These are phyloP conservation scores for Pisolithus albus DNA, from an alignment of 768 basidiomycete species.

Conservation along the genomic window DNA sequence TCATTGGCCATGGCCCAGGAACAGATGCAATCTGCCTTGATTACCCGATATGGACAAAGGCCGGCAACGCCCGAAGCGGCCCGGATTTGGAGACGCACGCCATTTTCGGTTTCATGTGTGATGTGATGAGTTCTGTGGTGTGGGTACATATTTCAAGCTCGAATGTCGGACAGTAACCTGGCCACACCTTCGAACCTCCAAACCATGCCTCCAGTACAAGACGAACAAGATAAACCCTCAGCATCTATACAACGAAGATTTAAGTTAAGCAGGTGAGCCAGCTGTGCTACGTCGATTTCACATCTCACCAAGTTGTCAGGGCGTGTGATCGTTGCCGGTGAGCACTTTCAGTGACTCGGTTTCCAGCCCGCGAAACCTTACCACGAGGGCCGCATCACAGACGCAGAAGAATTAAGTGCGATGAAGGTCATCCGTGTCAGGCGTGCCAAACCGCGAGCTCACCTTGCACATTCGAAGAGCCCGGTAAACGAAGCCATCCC, in stretches of 20 bases:
- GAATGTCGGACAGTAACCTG: neutral
- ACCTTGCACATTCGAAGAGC: conserved; percentile 81
- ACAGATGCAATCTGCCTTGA: conserved; percentile 10
- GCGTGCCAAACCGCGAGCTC: conserved; percentile 80
- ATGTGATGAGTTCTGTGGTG: conserved; percentile 9
- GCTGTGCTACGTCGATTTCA: conserved; percentile 1
- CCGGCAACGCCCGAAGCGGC: conserved; percentile 24
- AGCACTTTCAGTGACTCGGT: conserved; percentile 24
- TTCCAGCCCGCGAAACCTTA: neutral
- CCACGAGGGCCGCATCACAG: conserved; percentile 28
- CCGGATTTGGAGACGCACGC: conserved; percentile 11
- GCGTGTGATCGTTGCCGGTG: conserved; percentile 90
- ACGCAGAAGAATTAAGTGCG: conserved; percentile 79
- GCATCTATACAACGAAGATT: conserved; percentile 63
- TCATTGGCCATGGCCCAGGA: conserved; percentile 10
- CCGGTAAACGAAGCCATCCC: conserved; percentile 77
- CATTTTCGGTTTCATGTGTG: conserved; percentile 2
- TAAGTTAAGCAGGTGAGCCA: conserved; percentile 73
- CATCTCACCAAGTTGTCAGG: conserved; percentile 33
- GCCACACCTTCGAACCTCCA: conserved; percentile 5
- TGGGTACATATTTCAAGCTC: conserved; percentile 23
- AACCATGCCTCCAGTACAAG: conserved; percentile 27
- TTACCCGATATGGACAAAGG: conserved; percentile 21
- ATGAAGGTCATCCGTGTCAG: conserved; percentile 85
- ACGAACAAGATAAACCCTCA: conserved; percentile 38